A percentile compares a stretch with the other conserved stretches of the same genome.
Evolutionary conservation across 208 protist genomes (phyloP).

Genomic region (Wallacemonas collosoma): DNA sequence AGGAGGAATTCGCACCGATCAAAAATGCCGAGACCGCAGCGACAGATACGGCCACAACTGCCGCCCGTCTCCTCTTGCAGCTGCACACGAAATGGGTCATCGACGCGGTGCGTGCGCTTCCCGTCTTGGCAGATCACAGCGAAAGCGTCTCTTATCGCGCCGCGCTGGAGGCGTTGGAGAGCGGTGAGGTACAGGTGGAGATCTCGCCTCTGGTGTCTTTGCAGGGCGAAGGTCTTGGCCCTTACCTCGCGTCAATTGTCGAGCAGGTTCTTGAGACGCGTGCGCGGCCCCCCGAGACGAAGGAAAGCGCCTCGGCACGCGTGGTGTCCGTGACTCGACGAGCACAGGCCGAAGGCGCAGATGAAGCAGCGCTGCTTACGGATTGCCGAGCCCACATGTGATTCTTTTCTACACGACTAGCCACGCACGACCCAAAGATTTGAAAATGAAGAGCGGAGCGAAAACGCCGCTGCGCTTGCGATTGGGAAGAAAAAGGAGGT

Average conservation of each 20-base stretch:
- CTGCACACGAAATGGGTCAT: slow-evolving; percentile 78
- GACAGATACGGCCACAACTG: slow-evolving; percentile 89
- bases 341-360: too few species aligned
- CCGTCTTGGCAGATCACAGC: neutral
- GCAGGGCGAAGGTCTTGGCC: slow-evolving; percentile 85
- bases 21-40: slow-evolving; percentile 94
- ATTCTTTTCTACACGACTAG: too few species aligned
- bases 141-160: too few species aligned
- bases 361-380: too few species aligned
- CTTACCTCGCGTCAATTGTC: slow-evolving; percentile 14
- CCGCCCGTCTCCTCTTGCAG: slow-evolving; percentile 49
- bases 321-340: slow-evolving; percentile 1
- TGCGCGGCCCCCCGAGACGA: too few species aligned
- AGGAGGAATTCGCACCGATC: slow-evolving; percentile 96
- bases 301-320: neutral
- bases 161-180: slow-evolving; percentile 41
- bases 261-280: neutral
- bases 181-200: slow-evolving; percentile 57
- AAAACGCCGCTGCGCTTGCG: too few species aligned
- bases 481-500: too few species aligned
- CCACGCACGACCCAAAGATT: too few species aligned
- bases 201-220: slow-evolving; percentile 93
- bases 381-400: too few species aligned
- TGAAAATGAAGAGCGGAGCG: too few species aligned
- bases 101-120: slow-evolving; percentile 22